phyloP scores from a whole-genome alignment of 805 yeast species.

The Saccharomycopsis amapae region DNA sequence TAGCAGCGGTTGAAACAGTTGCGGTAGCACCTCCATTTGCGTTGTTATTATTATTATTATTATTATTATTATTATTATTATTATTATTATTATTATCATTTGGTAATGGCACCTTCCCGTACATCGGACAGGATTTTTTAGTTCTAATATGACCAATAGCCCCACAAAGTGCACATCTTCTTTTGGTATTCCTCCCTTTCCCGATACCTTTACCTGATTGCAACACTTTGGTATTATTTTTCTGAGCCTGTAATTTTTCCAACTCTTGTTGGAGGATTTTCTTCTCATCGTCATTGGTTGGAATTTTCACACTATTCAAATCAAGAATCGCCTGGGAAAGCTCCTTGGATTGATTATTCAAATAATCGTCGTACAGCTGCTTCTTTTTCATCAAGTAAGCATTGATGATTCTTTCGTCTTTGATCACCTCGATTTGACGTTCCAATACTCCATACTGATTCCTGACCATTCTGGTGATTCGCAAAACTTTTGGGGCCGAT shows the following conservation, averaged over 20 bases:
- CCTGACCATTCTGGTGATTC: slow-evolving; percentile 70
- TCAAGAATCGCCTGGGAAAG: slow-evolving; percentile 25
- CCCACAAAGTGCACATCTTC: slow-evolving; percentile 94
- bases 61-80: no score
- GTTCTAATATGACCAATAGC: slow-evolving; percentile 93
- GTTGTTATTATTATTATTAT: no score
- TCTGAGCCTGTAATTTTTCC: slow-evolving; percentile 70
- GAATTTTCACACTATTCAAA: slow-evolving; percentile 50
- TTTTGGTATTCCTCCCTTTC: slow-evolving; percentile 61
- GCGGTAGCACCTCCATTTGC: no score
- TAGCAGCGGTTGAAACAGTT: neutral
- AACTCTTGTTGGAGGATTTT: slow-evolving; percentile 75
- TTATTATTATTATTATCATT: no score
- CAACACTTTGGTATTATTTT: slow-evolving; percentile 11
- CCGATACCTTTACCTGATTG: slow-evolving; percentile 57
- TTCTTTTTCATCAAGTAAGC: slow-evolving; percentile 48
- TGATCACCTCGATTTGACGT: slow-evolving; percentile 67
- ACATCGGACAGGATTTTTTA: slow-evolving; percentile 80
- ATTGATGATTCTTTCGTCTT: slow-evolving; percentile 80
- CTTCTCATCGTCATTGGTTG: slow-evolving; percentile 79
- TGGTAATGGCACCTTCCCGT: slow-evolving; percentile 35
- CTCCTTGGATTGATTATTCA: slow-evolving; percentile 27
- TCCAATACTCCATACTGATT: slow-evolving; percentile 85
- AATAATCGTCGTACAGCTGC: slow-evolving; percentile 37
- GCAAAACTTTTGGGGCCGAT: slow-evolving; percentile 37